Base-by-base conservation (phyloP, 768 basidiomycete species). In the Mycena indigotica region DNA sequence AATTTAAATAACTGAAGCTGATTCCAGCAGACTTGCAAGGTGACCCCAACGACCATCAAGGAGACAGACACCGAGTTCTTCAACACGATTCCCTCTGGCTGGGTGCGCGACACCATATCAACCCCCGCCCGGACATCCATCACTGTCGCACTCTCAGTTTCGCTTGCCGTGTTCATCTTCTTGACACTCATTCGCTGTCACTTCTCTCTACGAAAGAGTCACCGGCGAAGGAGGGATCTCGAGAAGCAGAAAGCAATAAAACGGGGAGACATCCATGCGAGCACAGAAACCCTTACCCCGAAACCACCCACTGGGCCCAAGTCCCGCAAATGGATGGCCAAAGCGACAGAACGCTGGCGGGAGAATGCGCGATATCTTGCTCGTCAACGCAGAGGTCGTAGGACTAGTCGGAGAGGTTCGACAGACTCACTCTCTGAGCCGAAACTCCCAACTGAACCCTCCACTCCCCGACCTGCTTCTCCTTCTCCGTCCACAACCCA, bases 261-360 rank as follows among this genome's bases (percentile, higher is more conserved):
- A 17, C 12, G 30, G 50, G 28, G 5, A 15, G 28, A 21, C 48
- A 13, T 25, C n/a, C 8, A 15, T 21, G 66, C 59, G 4, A 74
- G 71, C 1, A 69, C 74, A 12, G 70, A 67, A 23, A 72, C 70
- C 32, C 73, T 69, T 44, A 67, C 61, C 4, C 69, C 71, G 39
- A 84, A 46, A 68, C 76, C 52, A 67, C 68, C 4, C 82, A 82
- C 59, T 26, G 21, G 8, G 13, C 21, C 46, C 46, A 48, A 48
- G 28, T 48, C 46, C 81, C 86, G 68, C 84, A 81, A 63, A 64
- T 85, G 48, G 89, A 53, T 87, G 88, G 78, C 80, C 0, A 78
- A 73, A 57, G 88, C 88, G 2, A 84, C 82, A 1, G 84, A 84
- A 6, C 80, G 86, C 41, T 92, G 89, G 89, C 84, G 77, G 61